A percentile compares a stretch with the other conserved stretches of the same genome.
phyloP scores from a whole-genome alignment of 257 asterid genomes.

The Solanum peruvianum region DNA sequence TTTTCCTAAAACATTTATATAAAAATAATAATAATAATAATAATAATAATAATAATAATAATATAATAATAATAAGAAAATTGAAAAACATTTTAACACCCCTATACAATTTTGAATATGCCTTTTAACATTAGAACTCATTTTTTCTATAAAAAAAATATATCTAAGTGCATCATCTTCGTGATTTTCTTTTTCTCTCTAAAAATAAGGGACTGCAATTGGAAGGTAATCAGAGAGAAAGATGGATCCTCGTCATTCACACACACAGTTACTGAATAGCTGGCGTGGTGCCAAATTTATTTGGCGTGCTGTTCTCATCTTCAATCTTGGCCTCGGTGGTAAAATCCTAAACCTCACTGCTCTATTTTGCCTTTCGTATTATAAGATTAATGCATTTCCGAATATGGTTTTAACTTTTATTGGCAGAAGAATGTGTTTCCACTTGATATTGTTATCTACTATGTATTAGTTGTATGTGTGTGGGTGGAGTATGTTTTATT shows the following conservation, averaged over 20 bases:
- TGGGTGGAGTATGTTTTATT: background rate
- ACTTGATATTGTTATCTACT: background rate
- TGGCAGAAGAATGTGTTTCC: background rate
- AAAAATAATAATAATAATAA: too few species aligned
- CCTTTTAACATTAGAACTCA: background rate
- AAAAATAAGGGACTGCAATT: background rate
- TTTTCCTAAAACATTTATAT: too few species aligned
- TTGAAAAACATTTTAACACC: too few species aligned
- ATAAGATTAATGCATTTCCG: background rate
- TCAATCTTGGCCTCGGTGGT: slow-evolving; percentile 69
- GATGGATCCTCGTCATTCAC: background rate
- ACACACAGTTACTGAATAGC: background rate
- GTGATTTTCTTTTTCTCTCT: background rate
- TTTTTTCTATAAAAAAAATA: too few species aligned
- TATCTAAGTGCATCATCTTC: background rate
- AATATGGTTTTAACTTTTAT: background rate
- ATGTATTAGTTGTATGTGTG: background rate
- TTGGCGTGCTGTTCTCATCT: slow-evolving; percentile 54
- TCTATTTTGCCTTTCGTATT: background rate
- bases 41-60: too few species aligned
- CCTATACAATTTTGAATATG: too few species aligned
- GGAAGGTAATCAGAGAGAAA: background rate
- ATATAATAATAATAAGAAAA: too few species aligned
- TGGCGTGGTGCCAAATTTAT: slow-evolving; percentile 27
- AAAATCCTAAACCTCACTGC: background rate